Conservation (phyloP, 371 early-diverging fungal genomes). For the Parasitella parasitica region DNA sequence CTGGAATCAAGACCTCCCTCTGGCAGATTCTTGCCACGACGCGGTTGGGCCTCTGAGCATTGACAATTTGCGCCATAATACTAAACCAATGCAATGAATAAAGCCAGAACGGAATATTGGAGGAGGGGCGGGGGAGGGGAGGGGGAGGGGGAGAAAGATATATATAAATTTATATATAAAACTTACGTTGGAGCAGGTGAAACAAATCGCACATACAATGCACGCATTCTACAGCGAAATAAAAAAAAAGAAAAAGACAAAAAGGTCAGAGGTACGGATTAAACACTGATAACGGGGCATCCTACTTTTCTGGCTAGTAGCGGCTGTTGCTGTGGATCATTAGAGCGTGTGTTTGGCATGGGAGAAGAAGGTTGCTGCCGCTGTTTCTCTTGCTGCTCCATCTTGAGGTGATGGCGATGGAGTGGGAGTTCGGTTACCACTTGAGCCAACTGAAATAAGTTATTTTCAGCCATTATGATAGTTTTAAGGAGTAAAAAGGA, state of each 20-base stretch:
- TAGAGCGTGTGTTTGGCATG: slow-evolving; percentile 6
- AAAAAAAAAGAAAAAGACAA: neutral
- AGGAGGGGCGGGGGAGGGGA: neutral
- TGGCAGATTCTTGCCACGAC: slow-evolving; percentile 52
- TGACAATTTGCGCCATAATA: slow-evolving; percentile 44
- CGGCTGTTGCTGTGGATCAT: slow-evolving; percentile 25
- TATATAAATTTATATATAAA: no score
- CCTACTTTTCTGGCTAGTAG: slow-evolving; percentile 5
- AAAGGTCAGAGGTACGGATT: neutral
- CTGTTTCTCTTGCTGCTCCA: neutral
- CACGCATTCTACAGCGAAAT: slow-evolving; percentile 49
- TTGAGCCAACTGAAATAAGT: slow-evolving; percentile 48
- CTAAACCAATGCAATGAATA: slow-evolving; percentile 24
- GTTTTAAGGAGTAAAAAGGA: neutral
- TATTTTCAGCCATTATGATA: slow-evolving; percentile 25
- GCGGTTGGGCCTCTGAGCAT: slow-evolving; percentile 48
- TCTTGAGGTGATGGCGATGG: neutral
- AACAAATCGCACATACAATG: slow-evolving; percentile 50
- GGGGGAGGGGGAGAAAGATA: no score
- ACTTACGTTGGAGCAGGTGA: slow-evolving; percentile 51
- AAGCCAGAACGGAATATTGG: neutral
- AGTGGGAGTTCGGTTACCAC: slow-evolving; percentile 37
- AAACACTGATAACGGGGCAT: neutral
- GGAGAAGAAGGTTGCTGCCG: slow-evolving; percentile 9
- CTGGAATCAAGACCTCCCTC: slow-evolving; percentile 46